These are phyloP conservation scores for Fusarium anguioides DNA, from an alignment of 2,329 filamentous ascomycete genomes.

Conservation along the genomic window DNA sequence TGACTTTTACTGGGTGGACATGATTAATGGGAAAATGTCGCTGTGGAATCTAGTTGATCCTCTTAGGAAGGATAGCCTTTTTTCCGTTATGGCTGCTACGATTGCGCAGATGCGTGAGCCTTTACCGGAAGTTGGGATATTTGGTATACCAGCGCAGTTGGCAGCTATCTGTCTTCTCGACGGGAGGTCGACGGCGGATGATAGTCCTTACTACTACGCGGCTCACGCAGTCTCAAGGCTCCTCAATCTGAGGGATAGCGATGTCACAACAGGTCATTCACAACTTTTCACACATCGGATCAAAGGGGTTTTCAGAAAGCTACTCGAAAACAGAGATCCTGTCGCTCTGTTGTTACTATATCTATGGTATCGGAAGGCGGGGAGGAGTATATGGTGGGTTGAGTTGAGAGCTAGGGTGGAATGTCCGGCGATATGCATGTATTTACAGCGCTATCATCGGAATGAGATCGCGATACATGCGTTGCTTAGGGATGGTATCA, in stretches of 20 bases:
- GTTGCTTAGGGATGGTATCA: conserved; percentile 44
- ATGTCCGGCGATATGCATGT: conserved; percentile 54
- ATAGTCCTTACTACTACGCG: conserved; percentile 53
- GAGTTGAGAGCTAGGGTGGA: conserved; percentile 55
- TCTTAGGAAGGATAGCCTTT: conserved; percentile 51
- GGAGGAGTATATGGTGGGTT: conserved; percentile 58
- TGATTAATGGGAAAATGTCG: conserved; percentile 52
- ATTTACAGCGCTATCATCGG: conserved; percentile 49
- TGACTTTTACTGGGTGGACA: conserved; percentile 51
- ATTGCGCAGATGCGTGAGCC: conserved; percentile 53
- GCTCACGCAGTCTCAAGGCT: conserved; percentile 52
- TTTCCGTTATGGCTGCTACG: conserved; percentile 48
- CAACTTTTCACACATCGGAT: conserved; percentile 52
- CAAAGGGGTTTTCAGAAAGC: conserved; percentile 47
- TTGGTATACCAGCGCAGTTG: conserved; percentile 42
- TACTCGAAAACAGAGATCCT: conserved; percentile 51
- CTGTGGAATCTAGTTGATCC: conserved; percentile 51
- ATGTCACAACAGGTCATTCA: conserved; percentile 46
- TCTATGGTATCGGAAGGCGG: conserved; percentile 56
- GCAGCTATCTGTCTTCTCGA: conserved; percentile 43
- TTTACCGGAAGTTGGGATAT: conserved; percentile 43
- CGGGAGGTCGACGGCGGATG: conserved; percentile 48
- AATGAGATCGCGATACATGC: conserved; percentile 42
- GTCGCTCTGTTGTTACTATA: conserved; percentile 55
- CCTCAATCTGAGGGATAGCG: conserved; percentile 44